Percentiles rank a stretch among this genome's conserved stretches.
Conservation (phyloP, 176 grass and related monocot species). For the Oryza rufipogon region DNA sequence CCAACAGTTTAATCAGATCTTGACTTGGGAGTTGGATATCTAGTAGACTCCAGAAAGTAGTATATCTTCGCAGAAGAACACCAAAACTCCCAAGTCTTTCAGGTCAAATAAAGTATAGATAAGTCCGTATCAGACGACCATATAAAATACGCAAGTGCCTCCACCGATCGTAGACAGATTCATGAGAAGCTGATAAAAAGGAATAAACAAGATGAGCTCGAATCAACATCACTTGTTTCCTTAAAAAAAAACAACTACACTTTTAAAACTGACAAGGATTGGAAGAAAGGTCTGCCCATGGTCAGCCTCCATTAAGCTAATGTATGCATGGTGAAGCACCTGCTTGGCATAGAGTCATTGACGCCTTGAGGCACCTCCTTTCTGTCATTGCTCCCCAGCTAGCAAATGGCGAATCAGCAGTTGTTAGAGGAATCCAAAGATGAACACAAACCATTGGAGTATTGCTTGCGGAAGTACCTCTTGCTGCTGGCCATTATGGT, state of each 20-base stretch:
- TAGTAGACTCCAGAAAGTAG: background rate
- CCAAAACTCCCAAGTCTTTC: background rate
- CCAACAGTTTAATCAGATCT: too few relatives aligned
- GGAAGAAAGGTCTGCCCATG: background rate
- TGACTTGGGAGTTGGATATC: too few relatives aligned
- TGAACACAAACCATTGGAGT: background rate
- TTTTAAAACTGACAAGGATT: background rate
- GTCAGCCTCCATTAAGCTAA: background rate
- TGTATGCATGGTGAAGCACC: background rate
- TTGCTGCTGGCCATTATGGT: background rate
- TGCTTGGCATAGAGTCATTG: background rate
- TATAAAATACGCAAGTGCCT: background rate
- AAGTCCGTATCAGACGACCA: background rate
- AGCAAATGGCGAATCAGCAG: background rate
- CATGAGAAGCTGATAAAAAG: background rate
- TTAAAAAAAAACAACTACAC: background rate
- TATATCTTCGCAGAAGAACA: background rate
- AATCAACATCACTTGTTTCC: background rate
- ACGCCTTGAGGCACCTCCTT: background rate
- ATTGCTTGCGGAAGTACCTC: constrained; percentile 4
- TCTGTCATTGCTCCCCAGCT: background rate
- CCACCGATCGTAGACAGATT: background rate
- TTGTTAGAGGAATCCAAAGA: too few relatives aligned
- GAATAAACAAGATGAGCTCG: background rate
- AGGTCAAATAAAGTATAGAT: background rate